A percentile compares a stretch with the other conserved stretches of the same genome.
phyloP scores from a whole-genome alignment of 345 rosid species.

The Gossypium longicalyx region DNA sequence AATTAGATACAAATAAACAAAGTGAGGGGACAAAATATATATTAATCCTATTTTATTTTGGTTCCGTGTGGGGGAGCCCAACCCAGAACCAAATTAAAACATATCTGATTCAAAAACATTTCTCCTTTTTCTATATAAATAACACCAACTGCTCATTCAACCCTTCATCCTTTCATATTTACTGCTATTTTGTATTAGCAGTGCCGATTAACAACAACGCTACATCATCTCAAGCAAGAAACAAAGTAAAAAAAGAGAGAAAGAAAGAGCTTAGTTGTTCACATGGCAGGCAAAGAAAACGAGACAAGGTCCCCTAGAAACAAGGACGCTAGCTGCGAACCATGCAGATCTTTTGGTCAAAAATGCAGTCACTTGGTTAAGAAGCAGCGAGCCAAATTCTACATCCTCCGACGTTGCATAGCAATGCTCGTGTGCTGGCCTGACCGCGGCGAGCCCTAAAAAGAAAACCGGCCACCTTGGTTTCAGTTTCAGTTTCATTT shows the following conservation, averaged over 20 bases:
- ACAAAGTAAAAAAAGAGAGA: not conserved
- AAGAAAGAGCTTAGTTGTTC: not conserved
- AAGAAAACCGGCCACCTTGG: not conserved
- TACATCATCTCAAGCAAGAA: no score
- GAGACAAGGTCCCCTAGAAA: not conserved
- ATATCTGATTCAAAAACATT: not conserved
- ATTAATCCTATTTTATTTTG: no score
- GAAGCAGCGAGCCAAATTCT: constrained; percentile 73
- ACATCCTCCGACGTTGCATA: constrained; percentile 75
- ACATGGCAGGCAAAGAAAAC: constrained; percentile 27
- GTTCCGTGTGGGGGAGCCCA: constrained; percentile 15
- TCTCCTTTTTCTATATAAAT: constrained; percentile 13
- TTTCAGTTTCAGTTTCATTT: not conserved
- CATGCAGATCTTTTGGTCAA: constrained; percentile 52
- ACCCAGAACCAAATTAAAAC: constrained; percentile 19
- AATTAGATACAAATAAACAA: no score
- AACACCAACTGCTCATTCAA: not conserved
- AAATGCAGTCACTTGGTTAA: constrained; percentile 72
- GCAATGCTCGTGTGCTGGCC: constrained; percentile 75
- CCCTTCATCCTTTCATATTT: constrained; percentile 8
- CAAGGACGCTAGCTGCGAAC: constrained; percentile 31
- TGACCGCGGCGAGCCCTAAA: constrained; percentile 32
- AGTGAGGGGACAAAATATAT: no score
- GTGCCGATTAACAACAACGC: not conserved
- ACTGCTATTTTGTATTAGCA: constrained; percentile 3